Conservation (phyloP, 73 alveolate genomes). For the Paramecium sexaurelia region DNA sequence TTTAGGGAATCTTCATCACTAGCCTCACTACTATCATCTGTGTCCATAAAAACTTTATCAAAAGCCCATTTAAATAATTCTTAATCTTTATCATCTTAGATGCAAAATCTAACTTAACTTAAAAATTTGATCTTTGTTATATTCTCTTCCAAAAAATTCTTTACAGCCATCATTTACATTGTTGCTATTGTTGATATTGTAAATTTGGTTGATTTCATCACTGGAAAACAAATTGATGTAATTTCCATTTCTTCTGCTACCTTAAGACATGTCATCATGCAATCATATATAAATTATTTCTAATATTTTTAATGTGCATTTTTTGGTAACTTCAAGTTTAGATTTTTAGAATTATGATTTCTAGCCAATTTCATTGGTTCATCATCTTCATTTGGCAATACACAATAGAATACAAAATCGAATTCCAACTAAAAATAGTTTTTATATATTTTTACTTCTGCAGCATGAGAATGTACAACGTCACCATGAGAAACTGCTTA, state of each 20-base stretch:
- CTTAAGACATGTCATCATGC: slow-evolving; percentile 31
- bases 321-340: not conserved
- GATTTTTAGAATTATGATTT: not conserved
- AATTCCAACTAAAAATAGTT: not conserved
- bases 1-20: slow-evolving; percentile 34
- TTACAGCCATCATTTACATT: slow-evolving; percentile 37
- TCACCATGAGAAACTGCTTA: not conserved
- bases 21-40: slow-evolving; percentile 10
- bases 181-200: slow-evolving; percentile 8
- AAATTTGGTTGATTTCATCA: slow-evolving; percentile 1
- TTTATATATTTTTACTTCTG: not conserved
- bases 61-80: not conserved
- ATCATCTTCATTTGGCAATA: slow-evolving; percentile 39
- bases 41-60: slow-evolving; percentile 23
- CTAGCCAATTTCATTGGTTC: not conserved
- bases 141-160: slow-evolving; percentile 15
- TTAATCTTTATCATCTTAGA: not conserved
- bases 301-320: not conserved
- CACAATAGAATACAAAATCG: slow-evolving; percentile 43
- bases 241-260: slow-evolving; percentile 38
- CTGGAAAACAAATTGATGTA: slow-evolving; percentile 27
- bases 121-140: not conserved
- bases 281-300: slow-evolving; percentile 40
- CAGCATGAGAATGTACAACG: slow-evolving; percentile 49
- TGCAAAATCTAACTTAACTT: not conserved